Percentiles rank a stretch among this genome's conserved stretches.
These are phyloP conservation scores for Yamadazyma siamensis DNA, from an alignment of 1,139 yeast genomes.

Conservation along the genomic window DNA sequence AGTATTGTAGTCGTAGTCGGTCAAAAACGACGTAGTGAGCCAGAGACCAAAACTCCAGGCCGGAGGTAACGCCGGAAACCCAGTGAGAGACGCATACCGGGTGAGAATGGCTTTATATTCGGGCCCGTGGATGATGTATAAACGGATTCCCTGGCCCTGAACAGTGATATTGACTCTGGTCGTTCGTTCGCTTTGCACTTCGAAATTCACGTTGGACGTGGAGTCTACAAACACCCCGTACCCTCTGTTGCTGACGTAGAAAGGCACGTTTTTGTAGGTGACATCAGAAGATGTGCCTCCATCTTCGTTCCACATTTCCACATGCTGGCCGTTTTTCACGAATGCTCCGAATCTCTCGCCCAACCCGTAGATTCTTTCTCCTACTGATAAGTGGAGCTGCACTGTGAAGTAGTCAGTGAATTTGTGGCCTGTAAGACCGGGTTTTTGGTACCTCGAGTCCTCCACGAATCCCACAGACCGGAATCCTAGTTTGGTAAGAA, in stretches of 20 bases:
- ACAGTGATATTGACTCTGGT: constrained; percentile 30
- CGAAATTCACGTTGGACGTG: constrained; percentile 24
- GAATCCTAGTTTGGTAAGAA: constrained; percentile 26
- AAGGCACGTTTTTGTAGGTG: constrained; percentile 32
- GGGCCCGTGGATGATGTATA: constrained; percentile 28
- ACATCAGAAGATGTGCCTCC: constrained; percentile 35
- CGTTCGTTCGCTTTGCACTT: constrained; percentile 32
- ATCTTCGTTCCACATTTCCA: constrained; percentile 35
- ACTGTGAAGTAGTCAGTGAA: constrained; percentile 21
- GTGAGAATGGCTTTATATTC: constrained; percentile 24
- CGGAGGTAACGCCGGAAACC: constrained; percentile 33
- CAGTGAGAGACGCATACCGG: constrained; percentile 27
- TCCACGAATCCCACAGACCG: constrained; percentile 30
- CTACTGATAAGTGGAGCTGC: constrained; percentile 28
- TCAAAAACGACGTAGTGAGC: constrained; percentile 28
- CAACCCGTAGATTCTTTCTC: constrained; percentile 32
- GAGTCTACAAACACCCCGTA: constrained; percentile 33
- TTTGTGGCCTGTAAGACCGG: constrained; percentile 13
- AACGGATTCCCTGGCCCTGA: constrained; percentile 27
- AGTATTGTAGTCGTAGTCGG: constrained; percentile 28
- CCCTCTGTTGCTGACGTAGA: constrained; percentile 27
- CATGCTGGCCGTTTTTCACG: constrained; percentile 30
- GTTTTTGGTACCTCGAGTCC: constrained; percentile 18
- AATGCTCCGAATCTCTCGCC: constrained; percentile 35
- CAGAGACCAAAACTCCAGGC: constrained; percentile 35